These are phyloP conservation scores for Hypoxylon sp. DNA, from an alignment of 2,329 filamentous ascomycete genomes.

Conservation along the genomic window DNA sequence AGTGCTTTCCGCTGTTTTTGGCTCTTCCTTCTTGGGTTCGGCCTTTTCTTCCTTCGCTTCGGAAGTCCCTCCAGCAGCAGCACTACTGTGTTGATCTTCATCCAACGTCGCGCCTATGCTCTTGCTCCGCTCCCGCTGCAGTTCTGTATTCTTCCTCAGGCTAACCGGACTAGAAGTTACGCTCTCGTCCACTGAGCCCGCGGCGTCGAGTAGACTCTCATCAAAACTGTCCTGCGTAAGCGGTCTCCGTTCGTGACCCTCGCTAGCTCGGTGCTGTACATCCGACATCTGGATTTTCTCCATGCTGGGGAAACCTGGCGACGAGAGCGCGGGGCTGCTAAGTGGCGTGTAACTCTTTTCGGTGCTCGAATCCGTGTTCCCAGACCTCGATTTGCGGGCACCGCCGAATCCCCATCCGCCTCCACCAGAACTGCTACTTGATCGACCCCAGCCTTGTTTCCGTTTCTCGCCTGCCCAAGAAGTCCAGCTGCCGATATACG, in stretches of 20 bases:
- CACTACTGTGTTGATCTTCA: neutral
- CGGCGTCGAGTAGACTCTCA: constrained; percentile 63
- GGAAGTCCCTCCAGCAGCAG: neutral
- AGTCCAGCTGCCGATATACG: constrained; percentile 79
- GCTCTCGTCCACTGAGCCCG: constrained; percentile 49
- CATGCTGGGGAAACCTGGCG: constrained; percentile 58
- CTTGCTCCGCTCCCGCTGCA: constrained; percentile 26
- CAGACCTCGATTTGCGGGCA: constrained; percentile 51
- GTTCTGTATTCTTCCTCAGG: constrained; percentile 41
- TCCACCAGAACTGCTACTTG: constrained; percentile 54
- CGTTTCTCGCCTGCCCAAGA: constrained; percentile 82
- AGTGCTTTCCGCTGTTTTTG: constrained; percentile 9
- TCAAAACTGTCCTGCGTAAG: constrained; percentile 61
- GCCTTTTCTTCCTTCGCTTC: constrained; percentile 16
- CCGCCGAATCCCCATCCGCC: constrained; percentile 57
- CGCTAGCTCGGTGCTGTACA: constrained; percentile 42
- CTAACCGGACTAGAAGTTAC: constrained; percentile 48
- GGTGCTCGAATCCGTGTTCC: constrained; percentile 53
- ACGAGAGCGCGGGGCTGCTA: constrained; percentile 55
- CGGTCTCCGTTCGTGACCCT: constrained; percentile 50
- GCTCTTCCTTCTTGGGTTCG: constrained; percentile 2
- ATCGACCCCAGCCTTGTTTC: constrained; percentile 64
- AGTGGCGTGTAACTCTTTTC: constrained; percentile 55
- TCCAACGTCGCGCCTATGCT: constrained; percentile 14
- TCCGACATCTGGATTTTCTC: constrained; percentile 52